Evolutionary conservation across 768 basidiomycete genomes (phyloP), one percentile per base, ranked within the genome.

Genomic region (Hirschioporus abietinus): DNA sequence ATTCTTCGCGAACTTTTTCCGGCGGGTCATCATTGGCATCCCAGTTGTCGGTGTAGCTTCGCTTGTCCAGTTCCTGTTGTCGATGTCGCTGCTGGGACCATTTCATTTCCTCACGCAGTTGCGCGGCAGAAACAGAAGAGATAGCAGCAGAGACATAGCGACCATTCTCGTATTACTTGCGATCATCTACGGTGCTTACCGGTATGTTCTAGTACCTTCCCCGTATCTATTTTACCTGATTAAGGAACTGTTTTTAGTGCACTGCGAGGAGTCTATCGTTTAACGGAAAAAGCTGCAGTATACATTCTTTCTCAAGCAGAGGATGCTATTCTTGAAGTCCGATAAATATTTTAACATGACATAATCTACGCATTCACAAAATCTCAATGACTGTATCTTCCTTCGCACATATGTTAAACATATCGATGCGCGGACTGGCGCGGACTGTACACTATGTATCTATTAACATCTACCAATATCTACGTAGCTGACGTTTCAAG

Each of bases 41-140:
- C 91, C 92, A 30, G 81, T 93, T 66, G 83, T 94, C 15, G 91
- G 92, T 10, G 90, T 89, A 57, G 86, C 86, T 23, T 92, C 90
- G 18, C 75, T 93, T 58, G 83, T 92, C 20, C 89, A 91, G 64
- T 84, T 91, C 84, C 75, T 93, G 18, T 87, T 71, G 12, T 85
- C 89, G 2, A 73, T 87, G 7, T 89, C 87, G 25, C 74, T 89
- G 66, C 79, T 91, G 60, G 86, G 83, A 0, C 90, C 91, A 17
- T 74, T 92, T 57, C 89, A 91, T 63, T 88, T 87, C 82, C 70
- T 92, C 58, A 88, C 88, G 30, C 84, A 89, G 25, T 87, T 86
- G 71, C 79, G 89, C 68, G 85, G 84, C 1, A 78, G 84, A 63
- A 82, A 82, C 63, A 78, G 86, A 71, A 81, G 87, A 67, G 83